These are phyloP conservation scores for Populus hybrid DNA, from an alignment of 441 rosid genomes.

Conservation along the genomic window DNA sequence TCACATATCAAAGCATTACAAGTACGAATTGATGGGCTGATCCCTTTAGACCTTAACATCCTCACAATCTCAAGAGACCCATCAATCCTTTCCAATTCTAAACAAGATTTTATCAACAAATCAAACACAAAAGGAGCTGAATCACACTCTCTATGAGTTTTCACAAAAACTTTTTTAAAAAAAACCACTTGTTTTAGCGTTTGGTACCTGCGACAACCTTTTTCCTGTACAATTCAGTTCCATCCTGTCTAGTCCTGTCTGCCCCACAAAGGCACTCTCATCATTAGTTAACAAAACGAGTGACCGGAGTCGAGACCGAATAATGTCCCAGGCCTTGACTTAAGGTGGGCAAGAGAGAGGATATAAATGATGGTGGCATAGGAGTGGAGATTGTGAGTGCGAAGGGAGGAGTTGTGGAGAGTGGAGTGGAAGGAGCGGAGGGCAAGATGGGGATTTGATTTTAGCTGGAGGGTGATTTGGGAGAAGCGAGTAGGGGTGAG, in stretches of 20 bases:
- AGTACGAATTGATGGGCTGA: constrained; percentile 48
- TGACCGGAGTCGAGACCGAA: constrained; percentile 43
- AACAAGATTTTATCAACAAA: constrained; percentile 60
- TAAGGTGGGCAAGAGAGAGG: constrained; percentile 67
- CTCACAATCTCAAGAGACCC: constrained; percentile 52
- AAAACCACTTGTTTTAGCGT: constrained; percentile 10
- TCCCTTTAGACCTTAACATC: constrained; percentile 53
- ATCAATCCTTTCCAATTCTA: constrained; percentile 55
- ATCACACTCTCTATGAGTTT: constrained; percentile 64
- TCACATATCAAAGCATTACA: constrained; percentile 51
- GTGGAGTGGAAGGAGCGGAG: constrained; percentile 72
- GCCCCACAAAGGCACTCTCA: background rate
- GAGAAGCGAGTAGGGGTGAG: constrained; percentile 52
- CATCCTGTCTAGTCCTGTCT: background rate
- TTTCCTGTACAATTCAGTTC: background rate
- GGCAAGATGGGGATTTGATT: constrained; percentile 59
- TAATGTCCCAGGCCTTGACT: constrained; percentile 38
- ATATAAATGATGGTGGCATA: constrained; percentile 58
- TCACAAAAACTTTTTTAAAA: constrained; percentile 37
- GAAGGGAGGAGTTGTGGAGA: constrained; percentile 47
- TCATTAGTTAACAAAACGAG: constrained; percentile 5
- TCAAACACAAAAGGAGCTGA: constrained; percentile 87
- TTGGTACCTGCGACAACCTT: background rate
- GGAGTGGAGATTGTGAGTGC: constrained; percentile 48
- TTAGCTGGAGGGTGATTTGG: constrained; percentile 47